Conservation (phyloP, 1,284 basidiomycete genomes). For the Trichosporon coremiiforme region DNA sequence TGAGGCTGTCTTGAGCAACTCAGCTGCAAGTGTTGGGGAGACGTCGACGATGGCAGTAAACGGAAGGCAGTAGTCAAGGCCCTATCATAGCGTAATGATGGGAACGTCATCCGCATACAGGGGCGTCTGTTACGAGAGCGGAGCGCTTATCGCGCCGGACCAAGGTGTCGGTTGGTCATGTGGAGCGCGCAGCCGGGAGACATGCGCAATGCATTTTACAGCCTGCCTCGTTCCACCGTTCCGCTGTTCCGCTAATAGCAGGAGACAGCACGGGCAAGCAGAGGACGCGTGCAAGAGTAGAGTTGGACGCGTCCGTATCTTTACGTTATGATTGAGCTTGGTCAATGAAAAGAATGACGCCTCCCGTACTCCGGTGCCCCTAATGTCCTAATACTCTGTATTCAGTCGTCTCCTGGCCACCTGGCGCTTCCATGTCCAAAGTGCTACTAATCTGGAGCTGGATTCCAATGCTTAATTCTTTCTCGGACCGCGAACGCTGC, state of each 20-base stretch:
- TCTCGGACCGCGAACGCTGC: neutral
- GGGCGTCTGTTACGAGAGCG: neutral
- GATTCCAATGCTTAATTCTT: neutral
- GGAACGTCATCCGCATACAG: neutral
- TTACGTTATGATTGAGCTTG: conserved; percentile 12
- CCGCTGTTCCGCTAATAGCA: neutral
- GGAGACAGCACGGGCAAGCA: neutral
- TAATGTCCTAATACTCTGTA: neutral
- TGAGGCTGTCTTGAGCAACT: neutral
- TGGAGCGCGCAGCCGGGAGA: neutral
- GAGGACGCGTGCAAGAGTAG: neutral
- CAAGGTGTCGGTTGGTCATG: neutral
- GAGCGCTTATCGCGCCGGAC: neutral
- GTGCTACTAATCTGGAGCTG: neutral
- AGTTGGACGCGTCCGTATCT: conserved; percentile 7
- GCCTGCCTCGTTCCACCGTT: neutral
- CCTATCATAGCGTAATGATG: neutral
- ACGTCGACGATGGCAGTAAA: neutral
- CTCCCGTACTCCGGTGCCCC: neutral
- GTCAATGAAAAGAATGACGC: conserved; percentile 12
- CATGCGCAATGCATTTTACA: neutral
- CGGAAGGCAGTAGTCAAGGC: too few species aligned
- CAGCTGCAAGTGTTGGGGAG: too few species aligned
- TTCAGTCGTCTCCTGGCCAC: neutral
- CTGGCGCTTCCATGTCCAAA: neutral